Evolutionary conservation across 139 green algal species (phyloP).

Genomic region (Raphidocelis subcapitata): DNA sequence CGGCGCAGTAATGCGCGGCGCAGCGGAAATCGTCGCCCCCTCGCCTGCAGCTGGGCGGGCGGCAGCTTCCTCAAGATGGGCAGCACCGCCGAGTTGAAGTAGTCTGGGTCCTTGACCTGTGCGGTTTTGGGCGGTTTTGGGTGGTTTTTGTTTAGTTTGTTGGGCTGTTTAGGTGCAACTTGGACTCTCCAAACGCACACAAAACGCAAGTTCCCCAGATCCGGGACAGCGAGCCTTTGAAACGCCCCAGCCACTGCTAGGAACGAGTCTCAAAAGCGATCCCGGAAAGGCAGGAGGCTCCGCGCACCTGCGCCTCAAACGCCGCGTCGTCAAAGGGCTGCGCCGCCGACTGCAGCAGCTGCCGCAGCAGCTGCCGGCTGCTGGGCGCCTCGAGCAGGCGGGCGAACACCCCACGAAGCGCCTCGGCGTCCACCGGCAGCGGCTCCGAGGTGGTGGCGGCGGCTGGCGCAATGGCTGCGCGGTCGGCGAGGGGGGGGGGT

Average conservation of each 20-base stretch:
- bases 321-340: constrained; percentile 21
- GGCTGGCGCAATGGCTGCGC: no score
- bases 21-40: no score
- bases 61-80: constrained; percentile 26
- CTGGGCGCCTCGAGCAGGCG: constrained; percentile 15
- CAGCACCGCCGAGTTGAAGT: constrained; percentile 26
- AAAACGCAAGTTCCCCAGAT: not conserved
- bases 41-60: not conserved
- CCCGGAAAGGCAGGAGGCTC: not conserved
- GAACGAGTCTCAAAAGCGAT: no score
- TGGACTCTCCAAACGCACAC: not conserved
- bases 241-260: not conserved
- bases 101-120: constrained; percentile 5
- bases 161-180: not conserved
- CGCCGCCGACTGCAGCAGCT: constrained; percentile 16
- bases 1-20: no score
- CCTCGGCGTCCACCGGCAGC: not conserved
- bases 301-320: constrained; percentile 27
- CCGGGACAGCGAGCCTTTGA: not conserved
- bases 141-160: not conserved
- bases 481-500: not conserved
- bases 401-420: constrained; percentile 21
- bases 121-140: not conserved
- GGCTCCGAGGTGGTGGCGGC: no score
- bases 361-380: constrained; percentile 18